These are phyloP conservation scores for Pythium phragmitis DNA, from an alignment of 352 stramenopile species.

Conservation along the genomic window DNA sequence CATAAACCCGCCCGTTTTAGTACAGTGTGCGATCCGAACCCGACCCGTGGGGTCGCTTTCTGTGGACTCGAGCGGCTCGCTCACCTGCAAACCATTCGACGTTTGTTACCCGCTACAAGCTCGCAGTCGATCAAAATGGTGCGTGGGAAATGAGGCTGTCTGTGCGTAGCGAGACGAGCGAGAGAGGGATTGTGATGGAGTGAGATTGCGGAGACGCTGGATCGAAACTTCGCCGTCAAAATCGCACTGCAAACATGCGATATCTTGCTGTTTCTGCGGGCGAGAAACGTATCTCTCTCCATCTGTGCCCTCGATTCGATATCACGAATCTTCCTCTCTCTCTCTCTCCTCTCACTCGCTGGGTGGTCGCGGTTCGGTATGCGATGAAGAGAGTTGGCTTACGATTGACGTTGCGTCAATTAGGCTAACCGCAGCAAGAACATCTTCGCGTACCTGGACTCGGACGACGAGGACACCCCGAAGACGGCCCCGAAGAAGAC, in stretches of 20 bases:
- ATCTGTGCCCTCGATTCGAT: background rate
- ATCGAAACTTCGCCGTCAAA: conserved; percentile 10
- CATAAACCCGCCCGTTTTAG: conserved; percentile 10
- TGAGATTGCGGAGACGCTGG: background rate
- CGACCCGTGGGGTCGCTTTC: conserved; percentile 26
- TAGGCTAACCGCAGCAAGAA: conserved; percentile 40
- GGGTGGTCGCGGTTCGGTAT: background rate
- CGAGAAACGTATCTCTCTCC: background rate
- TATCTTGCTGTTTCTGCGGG: background rate
- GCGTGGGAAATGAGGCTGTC: conserved; percentile 8
- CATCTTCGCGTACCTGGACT: conserved; percentile 47
- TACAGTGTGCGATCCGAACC: conserved; percentile 24
- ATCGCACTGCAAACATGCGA: conserved; percentile 7
- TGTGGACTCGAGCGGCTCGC: conserved; percentile 28
- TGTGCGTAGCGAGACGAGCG: background rate
- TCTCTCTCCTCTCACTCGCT: background rate
- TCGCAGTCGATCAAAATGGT: conserved; percentile 36
- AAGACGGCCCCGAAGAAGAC: conserved; percentile 45
- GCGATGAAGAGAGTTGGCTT: background rate
- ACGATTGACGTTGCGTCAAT: background rate
- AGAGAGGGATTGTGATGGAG: background rate
- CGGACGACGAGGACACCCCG: conserved; percentile 41
- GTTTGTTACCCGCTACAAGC: conserved; percentile 32
- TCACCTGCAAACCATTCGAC: conserved; percentile 32
- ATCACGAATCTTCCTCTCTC: background rate